Evolutionary conservation across 192 early-diverging fungal species (phyloP).

Genomic region (Coemansia sp.): DNA sequence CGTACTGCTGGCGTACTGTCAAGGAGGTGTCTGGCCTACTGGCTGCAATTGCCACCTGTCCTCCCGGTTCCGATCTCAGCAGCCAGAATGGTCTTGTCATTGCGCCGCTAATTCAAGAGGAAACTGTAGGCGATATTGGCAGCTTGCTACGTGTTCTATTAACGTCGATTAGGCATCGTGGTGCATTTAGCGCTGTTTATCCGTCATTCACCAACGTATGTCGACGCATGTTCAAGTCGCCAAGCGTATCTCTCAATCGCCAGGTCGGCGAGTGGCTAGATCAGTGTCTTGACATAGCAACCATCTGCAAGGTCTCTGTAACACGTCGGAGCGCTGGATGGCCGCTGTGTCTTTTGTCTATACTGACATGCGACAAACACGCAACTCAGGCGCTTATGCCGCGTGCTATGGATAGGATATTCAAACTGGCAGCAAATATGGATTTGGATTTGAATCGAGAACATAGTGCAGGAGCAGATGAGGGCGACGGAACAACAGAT

Average conservation of each 20-base stretch:
- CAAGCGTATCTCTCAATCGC: slow-evolving; percentile 52
- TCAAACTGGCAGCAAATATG: slow-evolving; percentile 54
- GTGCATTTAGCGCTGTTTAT: slow-evolving; percentile 89
- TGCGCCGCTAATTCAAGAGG: slow-evolving; percentile 14
- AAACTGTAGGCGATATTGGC: slow-evolving; percentile 46
- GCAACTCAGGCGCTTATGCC: slow-evolving; percentile 62
- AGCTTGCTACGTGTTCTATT: slow-evolving; percentile 56
- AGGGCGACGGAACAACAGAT: slow-evolving; percentile 67
- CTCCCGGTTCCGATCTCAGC: slow-evolving; percentile 25
- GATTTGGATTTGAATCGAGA: slow-evolving; percentile 21
- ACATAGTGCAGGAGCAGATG: not conserved
- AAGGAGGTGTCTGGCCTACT: slow-evolving; percentile 79
- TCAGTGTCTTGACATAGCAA: slow-evolving; percentile 73
- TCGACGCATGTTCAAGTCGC: slow-evolving; percentile 63
- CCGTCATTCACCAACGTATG: slow-evolving; percentile 75
- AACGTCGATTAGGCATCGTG: slow-evolving; percentile 84
- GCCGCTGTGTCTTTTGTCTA: slow-evolving; percentile 83
- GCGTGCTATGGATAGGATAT: slow-evolving; percentile 66
- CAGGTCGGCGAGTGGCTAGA: slow-evolving; percentile 76
- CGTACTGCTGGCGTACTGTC: slow-evolving; percentile 90
- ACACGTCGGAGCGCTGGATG: slow-evolving; percentile 90
- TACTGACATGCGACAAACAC: slow-evolving; percentile 69
- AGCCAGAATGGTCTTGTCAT: not conserved
- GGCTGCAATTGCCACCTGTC: slow-evolving; percentile 29
- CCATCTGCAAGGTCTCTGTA: slow-evolving; percentile 75